phyloP scores from a whole-genome alignment of 2,329 filamentous ascomycete species.

The Botryotinia narcissicola region DNA sequence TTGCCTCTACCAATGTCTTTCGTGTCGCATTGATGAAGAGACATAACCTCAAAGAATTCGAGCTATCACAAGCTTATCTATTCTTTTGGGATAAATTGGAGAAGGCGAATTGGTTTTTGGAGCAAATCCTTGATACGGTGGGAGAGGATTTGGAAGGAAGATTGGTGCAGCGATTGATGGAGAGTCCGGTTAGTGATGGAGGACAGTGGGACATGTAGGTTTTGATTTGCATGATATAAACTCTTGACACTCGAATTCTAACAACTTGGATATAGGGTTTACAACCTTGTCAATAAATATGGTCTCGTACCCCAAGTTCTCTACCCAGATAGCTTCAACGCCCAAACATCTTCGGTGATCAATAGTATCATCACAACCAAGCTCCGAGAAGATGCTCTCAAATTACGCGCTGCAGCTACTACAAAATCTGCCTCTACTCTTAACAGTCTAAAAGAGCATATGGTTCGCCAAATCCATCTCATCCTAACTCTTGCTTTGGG shows the following conservation, averaged over 20 bases:
- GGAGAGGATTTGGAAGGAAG: slow-evolving; percentile 68
- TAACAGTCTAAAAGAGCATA: slow-evolving; percentile 60
- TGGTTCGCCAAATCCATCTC: slow-evolving; percentile 76
- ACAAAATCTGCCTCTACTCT: slow-evolving; percentile 20
- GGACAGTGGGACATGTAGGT: slow-evolving; percentile 79
- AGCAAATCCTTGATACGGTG: slow-evolving; percentile 75
- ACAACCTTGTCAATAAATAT: slow-evolving; percentile 82
- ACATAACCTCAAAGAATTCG: slow-evolving; percentile 73
- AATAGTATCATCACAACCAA: slow-evolving; percentile 78
- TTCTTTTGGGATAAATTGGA: slow-evolving; percentile 96
- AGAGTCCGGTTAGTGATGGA: slow-evolving; percentile 71
- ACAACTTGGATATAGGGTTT: slow-evolving; percentile 49
- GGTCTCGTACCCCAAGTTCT: slow-evolving; percentile 79
- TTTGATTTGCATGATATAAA: background rate
- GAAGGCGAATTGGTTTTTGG: slow-evolving; percentile 86
- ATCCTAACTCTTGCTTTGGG: slow-evolving; percentile 82
- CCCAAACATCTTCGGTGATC: slow-evolving; percentile 66
- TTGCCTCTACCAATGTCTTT: slow-evolving; percentile 88
- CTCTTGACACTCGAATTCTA: background rate
- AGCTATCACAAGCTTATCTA: slow-evolving; percentile 83
- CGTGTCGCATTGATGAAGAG: slow-evolving; percentile 84
- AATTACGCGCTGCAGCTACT: slow-evolving; percentile 58
- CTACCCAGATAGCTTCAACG: slow-evolving; percentile 81
- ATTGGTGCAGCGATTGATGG: slow-evolving; percentile 67
- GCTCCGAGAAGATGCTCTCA: slow-evolving; percentile 79